A percentile compares a stretch with the other conserved stretches of the same genome.
Conservation (phyloP, 2,329 filamentous ascomycete genomes). For the Fusarium buharicum region DNA sequence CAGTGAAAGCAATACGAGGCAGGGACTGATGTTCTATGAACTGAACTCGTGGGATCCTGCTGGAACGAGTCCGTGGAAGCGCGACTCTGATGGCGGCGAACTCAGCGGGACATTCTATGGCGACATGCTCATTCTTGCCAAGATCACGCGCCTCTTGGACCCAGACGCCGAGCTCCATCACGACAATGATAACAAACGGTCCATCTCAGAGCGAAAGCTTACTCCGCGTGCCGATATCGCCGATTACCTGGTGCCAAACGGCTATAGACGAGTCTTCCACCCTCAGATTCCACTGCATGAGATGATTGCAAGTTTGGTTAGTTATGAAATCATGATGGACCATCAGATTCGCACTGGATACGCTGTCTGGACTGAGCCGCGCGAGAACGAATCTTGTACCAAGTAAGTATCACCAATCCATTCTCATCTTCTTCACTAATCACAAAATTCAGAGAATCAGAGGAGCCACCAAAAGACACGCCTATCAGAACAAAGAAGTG, state of each 20-base stretch:
- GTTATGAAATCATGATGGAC: background rate
- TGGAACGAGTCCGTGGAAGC: constrained; percentile 12
- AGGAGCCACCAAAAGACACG: too few relatives aligned
- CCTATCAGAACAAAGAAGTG: too few relatives aligned
- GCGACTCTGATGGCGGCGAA: background rate
- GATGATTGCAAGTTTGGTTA: constrained; percentile 1
- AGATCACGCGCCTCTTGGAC: constrained; percentile 8
- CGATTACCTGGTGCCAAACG: constrained; percentile 7
- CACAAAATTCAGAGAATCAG: too few relatives aligned
- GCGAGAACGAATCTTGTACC: background rate
- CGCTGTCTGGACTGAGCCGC: background rate
- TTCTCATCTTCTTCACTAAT: too few relatives aligned
- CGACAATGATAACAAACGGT: background rate
- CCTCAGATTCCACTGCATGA: constrained; percentile 11
- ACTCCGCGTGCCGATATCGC: background rate
- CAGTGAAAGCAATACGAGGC: constrained; percentile 1
- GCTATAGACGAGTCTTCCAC: constrained; percentile 14
- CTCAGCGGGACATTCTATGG: constrained; percentile 19
- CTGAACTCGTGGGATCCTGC: constrained; percentile 14
- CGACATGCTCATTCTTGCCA: constrained; percentile 16
- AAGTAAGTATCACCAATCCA: too few relatives aligned
- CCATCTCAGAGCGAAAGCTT: background rate
- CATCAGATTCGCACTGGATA: background rate
- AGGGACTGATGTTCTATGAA: constrained; percentile 16
- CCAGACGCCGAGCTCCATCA: constrained; percentile 14